Conservation (phyloP, 2,329 filamentous ascomycete genomes). For the Endocalyx cinctus region DNA sequence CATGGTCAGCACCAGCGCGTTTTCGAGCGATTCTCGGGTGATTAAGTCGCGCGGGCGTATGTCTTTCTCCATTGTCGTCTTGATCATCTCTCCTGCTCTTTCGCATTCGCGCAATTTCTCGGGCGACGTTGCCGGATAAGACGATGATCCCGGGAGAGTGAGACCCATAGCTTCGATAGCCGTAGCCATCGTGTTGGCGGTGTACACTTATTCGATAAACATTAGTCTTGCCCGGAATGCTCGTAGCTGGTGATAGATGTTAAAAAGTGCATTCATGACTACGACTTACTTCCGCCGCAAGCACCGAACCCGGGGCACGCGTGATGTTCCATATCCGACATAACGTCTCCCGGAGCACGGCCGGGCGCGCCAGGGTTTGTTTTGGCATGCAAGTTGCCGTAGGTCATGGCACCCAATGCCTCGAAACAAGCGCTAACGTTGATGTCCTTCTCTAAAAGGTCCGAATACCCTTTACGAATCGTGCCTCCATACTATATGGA, state of each 20-base stretch:
- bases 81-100: conserved; percentile 74
- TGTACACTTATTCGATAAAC: conserved; percentile 61
- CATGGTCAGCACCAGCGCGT: conserved; percentile 87
- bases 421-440: conserved; percentile 90
- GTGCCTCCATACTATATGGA: conserved; percentile 79
- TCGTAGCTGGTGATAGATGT: no score
- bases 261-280: no score
- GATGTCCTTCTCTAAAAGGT: conserved; percentile 70
- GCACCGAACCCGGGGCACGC: conserved; percentile 73
- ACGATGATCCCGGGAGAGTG: conserved; percentile 76
- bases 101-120: conserved; percentile 85
- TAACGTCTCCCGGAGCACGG: conserved; percentile 69
- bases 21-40: conserved; percentile 78
- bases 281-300: conserved; percentile 58
- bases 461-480: conserved; percentile 81
- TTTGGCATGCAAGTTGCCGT: conserved; percentile 70
- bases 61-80: conserved; percentile 73
- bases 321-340: conserved; percentile 76
- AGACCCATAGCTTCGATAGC: conserved; percentile 87
- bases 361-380: conserved; percentile 56
- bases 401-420: conserved; percentile 76
- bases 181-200: conserved; percentile 89
- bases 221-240: no score
- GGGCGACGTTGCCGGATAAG: conserved; percentile 73
- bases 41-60: conserved; percentile 77